phyloP scores from a whole-genome alignment of 1,139 yeast species.

The Saccharomyces pastorianus region DNA sequence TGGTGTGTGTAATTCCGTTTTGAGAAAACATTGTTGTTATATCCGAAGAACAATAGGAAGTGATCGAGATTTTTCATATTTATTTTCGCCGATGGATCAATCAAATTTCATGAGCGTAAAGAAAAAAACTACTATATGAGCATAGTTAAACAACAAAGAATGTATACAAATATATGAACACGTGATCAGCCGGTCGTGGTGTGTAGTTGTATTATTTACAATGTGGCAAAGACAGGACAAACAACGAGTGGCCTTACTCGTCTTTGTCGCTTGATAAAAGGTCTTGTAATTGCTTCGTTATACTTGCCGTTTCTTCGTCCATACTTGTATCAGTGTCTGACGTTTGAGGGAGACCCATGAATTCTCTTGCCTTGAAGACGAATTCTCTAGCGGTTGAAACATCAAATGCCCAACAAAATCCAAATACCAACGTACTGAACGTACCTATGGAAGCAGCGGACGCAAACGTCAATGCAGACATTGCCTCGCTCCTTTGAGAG shows the following conservation, averaged over 20 bases:
- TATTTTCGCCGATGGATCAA: not conserved
- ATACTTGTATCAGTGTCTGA: constrained; percentile 38
- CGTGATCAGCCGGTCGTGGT: not conserved
- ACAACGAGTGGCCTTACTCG: not conserved
- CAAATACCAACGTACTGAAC: constrained; percentile 64
- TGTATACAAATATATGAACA: not conserved
- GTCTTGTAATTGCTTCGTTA: constrained; percentile 13
- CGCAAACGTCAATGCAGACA: constrained; percentile 79
- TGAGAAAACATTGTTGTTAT: not conserved
- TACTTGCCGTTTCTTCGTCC: constrained; percentile 53
- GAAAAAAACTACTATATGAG: not conserved
- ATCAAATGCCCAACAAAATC: constrained; percentile 74
- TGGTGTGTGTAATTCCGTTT: not conserved
- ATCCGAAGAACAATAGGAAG: not conserved
- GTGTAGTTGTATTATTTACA: not conserved
- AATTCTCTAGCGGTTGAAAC: constrained; percentile 63
- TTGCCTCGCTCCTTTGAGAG: constrained; percentile 75
- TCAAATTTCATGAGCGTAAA: not conserved
- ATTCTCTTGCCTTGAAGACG: constrained; percentile 56
- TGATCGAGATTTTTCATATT: not conserved
- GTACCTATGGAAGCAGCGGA: constrained; percentile 66
- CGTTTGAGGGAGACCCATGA: constrained; percentile 58
- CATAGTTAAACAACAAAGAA: not conserved
- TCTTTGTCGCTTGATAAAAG: not conserved
- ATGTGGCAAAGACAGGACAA: not conserved